Percentiles rank a stretch among this genome's conserved stretches.
These are phyloP conservation scores for Isabelozyma pseudorhagii DNA, from an alignment of 805 yeast species.

Conservation along the genomic window DNA sequence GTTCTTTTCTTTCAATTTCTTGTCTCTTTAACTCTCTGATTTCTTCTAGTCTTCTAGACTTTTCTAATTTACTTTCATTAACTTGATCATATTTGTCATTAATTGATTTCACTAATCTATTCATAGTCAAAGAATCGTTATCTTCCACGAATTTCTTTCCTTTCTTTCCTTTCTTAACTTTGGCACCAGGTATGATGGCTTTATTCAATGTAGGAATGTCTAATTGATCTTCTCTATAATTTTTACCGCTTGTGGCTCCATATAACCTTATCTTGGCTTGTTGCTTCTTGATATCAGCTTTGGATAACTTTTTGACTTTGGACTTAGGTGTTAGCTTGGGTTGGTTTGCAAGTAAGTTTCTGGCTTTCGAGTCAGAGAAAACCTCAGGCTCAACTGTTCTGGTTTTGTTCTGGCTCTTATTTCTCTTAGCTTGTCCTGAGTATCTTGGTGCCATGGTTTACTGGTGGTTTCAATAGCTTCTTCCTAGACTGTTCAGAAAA, in stretches of 20 bases:
- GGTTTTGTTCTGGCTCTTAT: slow-evolving; percentile 47
- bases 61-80: slow-evolving; percentile 86
- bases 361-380: slow-evolving; percentile 60
- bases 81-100: slow-evolving; percentile 77
- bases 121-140: slow-evolving; percentile 57
- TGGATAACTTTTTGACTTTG: slow-evolving; percentile 45
- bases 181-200: slow-evolving; percentile 80
- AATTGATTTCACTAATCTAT: slow-evolving; percentile 72
- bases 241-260: slow-evolving; percentile 57
- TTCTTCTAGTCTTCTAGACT: slow-evolving; percentile 84
- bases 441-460: slow-evolving; percentile 55
- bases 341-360: slow-evolving; percentile 57
- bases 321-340: slow-evolving; percentile 64
- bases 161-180: slow-evolving; percentile 79
- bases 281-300: slow-evolving; percentile 59
- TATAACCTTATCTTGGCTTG: slow-evolving; percentile 63
- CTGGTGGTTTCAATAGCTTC: background rate
- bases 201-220: slow-evolving; percentile 77
- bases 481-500: background rate
- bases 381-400: slow-evolving; percentile 67
- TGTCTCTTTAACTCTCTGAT: slow-evolving; percentile 80
- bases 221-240: slow-evolving; percentile 73
- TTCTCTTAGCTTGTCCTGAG: slow-evolving; percentile 58
- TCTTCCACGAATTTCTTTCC: slow-evolving; percentile 79
- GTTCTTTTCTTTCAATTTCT: slow-evolving; percentile 85